Evolutionary conservation across 2,329 filamentous ascomycete genomes (phyloP), one percentile per base, ranked within the genome.

Genomic region (Trichoderma arundinaceum): DNA sequence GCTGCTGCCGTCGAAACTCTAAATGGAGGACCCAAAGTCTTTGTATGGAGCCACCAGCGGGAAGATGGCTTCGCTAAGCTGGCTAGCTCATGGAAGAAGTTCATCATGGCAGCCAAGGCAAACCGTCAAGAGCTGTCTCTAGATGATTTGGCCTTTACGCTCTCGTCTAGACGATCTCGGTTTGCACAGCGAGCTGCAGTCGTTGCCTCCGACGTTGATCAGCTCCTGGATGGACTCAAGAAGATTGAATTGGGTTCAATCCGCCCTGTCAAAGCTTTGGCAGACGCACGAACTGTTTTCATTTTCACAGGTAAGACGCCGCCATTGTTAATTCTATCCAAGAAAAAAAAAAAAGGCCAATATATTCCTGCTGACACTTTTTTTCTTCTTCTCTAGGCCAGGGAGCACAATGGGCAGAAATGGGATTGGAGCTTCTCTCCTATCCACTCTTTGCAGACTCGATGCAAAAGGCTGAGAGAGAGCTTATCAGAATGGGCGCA

Each of bases 301-400:
- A 65, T 67, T n/a, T 65, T 67, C 44, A 66, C 65, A 13, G 65
- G 65, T 66, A 66, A 41, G 64, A 13, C 38, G 8, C 56, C 32
- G 39, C 35, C 9, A 56, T 13, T 28, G 7, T n/a, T 28, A 28
- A 17, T 2, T 3, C 3, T 17, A 28, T 17, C 10, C 19, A 13
- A 59, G 12, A 4, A 28, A 2, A 9, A 2, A 8, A 32, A 3
- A 6, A 41, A 19, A 38, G 5, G 15, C 7, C 32, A 38, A 35
- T 43, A 22, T 19, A 33, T 19, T 7, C 39, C 46, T 32, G 44
- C 54, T 65, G 38, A 62, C 38, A 39, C 13, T 8, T n/a, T 4
- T 54, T 22, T 56, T 12, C 4, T 44, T 32, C 15, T 8, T 12
- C 13, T 28, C 4, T 56, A 67, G 65, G 65, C 13, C 65, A 67